Base-by-base conservation (phyloP, 2,329 filamentous ascomycete species). In the Diaporthe caulivora region DNA sequence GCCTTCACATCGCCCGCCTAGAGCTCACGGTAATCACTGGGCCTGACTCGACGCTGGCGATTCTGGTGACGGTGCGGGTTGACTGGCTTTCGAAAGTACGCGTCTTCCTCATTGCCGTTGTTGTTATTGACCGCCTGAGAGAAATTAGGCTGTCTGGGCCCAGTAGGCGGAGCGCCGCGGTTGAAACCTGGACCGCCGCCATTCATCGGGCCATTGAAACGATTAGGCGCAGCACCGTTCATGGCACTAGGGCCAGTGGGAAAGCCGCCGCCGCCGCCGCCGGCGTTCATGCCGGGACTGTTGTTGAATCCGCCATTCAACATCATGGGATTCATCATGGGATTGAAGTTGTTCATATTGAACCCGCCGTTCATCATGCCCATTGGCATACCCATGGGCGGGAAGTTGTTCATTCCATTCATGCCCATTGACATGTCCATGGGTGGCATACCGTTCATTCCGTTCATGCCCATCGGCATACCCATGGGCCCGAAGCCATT, bases 71-170 rank as follows among this genome's bases (percentile, higher is more conserved):
- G 91, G 80, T 98, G 94, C 2, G 95, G 96, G 81, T 99, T 99
- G 75, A 98, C 94, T 0, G 97, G 97, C 82, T 98, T 96, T 73
- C 97, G 91, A 82, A 98, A 97, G 84, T 99, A 99, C 9, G 97
- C 94, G 74, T 95, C 94, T 73, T 97, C 95, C 72, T 97, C 94
- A 76, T 76, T 76, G 44, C 77, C 78, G 76, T 77, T 81, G 71
- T 81, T 82, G 73, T 80, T 81, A 70, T 80, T 82, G 58, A 78
- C 76, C 69, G 65, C 76, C 62, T 62, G 62, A 24, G 40, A 29
- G 72, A 74, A 74, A 53, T 62, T 70, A 44, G 71, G 65, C 26
- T 70, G 64, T 75, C 77, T 69, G 11, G 74, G 74, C 18, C 74
- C 74, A 1, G 71, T 75, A 40, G 74, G 74, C 29, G 71, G 74